These are phyloP conservation scores for Thielaviopsis ethacetica DNA, from an alignment of 2,329 filamentous ascomycete species.

Conservation along the genomic window DNA sequence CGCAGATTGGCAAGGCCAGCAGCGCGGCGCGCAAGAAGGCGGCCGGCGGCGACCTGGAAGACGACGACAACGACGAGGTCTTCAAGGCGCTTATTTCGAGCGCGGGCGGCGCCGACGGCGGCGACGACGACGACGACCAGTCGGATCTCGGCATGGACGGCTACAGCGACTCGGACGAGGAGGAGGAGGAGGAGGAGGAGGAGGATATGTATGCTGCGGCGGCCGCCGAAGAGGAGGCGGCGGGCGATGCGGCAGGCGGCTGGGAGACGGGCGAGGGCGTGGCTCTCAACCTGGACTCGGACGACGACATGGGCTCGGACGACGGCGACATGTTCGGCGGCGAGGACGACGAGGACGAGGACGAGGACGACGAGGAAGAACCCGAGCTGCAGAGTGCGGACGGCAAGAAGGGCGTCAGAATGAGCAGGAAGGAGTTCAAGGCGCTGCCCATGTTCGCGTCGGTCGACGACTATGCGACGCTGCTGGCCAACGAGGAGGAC, in stretches of 20 bases:
- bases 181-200: slow-evolving; percentile 34
- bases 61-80: slow-evolving; percentile 46
- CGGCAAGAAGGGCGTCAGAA: slow-evolving; percentile 26
- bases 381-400: slow-evolving; percentile 19
- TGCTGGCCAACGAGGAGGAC: slow-evolving; percentile 59
- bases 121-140: slow-evolving; percentile 46
- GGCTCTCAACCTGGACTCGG: slow-evolving; percentile 11
- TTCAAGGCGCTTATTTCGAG: slow-evolving; percentile 82
- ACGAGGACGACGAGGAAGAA: slow-evolving; percentile 46
- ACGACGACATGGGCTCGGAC: slow-evolving; percentile 16
- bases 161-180: slow-evolving; percentile 32
- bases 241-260: slow-evolving; percentile 31
- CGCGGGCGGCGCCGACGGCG: slow-evolving; percentile 43
- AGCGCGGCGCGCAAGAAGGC: slow-evolving; percentile 38
- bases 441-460: slow-evolving; percentile 84
- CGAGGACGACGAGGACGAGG: slow-evolving; percentile 29
- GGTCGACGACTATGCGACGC: slow-evolving; percentile 78
- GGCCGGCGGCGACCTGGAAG: slow-evolving; percentile 27
- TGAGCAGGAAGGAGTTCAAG: slow-evolving; percentile 73
- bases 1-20: slow-evolving; percentile 46
- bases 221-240: slow-evolving; percentile 28
- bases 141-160: slow-evolving; percentile 33
- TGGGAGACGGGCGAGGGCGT: slow-evolving; percentile 21
- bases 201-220: slow-evolving; percentile 31
- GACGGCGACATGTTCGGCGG: slow-evolving; percentile 25